These are phyloP conservation scores for Hypoxylon sp. DNA, from an alignment of 2,329 filamentous ascomycete genomes.

Conservation along the genomic window DNA sequence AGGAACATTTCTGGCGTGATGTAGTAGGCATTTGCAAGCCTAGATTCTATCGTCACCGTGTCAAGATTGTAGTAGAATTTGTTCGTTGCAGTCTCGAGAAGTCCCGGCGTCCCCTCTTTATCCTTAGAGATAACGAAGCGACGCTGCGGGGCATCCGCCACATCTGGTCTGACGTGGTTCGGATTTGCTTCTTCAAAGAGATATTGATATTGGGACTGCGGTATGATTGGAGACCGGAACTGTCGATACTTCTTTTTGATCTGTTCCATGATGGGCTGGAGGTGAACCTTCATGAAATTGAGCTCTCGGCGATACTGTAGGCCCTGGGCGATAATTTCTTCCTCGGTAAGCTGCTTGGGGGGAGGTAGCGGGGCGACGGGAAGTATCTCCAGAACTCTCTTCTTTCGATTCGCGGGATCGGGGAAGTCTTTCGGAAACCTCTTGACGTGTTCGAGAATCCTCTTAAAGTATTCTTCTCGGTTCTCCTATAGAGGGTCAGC, in stretches of 20 bases:
- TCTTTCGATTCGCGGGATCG: conserved; percentile 85
- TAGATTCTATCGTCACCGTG: conserved; percentile 90
- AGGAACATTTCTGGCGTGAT: conserved; percentile 89
- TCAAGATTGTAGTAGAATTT: conserved; percentile 98
- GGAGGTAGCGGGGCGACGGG: conserved; percentile 77
- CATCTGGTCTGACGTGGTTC: conserved; percentile 67
- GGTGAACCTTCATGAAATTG: conserved; percentile 85
- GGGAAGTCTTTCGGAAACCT: conserved; percentile 87
- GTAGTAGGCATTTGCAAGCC: conserved; percentile 97
- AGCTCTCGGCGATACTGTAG: conserved; percentile 84
- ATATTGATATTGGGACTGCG: conserved; percentile 78
- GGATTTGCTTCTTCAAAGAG: conserved; percentile 86
- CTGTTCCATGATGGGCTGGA: conserved; percentile 97
- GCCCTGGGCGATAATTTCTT: conserved; percentile 81
- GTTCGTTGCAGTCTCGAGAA: conserved; percentile 76
- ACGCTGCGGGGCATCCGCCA: conserved; percentile 66
- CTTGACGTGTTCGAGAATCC: conserved; percentile 77
- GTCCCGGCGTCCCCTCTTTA: conserved; percentile 77
- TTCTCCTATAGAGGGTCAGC: conserved; percentile 55
- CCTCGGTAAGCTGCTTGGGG: conserved; percentile 74
- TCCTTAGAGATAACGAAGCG: conserved; percentile 85
- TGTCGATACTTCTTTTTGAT: conserved; percentile 90
- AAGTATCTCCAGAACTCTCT: conserved; percentile 79
- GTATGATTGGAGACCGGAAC: conserved; percentile 83
- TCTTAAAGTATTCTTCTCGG: conserved; percentile 82